These are phyloP conservation scores for Kingdonia uniflora DNA, from an alignment of 164 flowering plant species.

Conservation along the genomic window DNA sequence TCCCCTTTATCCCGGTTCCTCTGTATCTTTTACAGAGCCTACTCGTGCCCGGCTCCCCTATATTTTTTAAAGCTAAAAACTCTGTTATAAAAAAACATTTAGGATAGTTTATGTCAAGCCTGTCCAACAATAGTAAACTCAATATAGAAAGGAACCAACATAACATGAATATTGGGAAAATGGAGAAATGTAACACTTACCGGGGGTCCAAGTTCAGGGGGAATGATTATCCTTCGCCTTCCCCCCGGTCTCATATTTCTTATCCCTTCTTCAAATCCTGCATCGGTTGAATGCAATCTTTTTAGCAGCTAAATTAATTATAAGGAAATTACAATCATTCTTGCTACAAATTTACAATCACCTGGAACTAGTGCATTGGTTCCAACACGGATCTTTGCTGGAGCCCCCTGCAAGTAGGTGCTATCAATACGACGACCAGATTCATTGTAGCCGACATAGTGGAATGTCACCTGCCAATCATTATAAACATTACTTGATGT, in stretches of 20 bases:
- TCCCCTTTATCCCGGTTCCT: too few species aligned
- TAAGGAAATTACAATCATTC: slow-evolving; percentile 1
- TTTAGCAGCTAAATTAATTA: background rate
- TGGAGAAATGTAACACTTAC: slow-evolving; percentile 32
- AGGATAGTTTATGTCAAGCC: too few species aligned
- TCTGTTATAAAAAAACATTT: too few species aligned
- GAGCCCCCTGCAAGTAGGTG: slow-evolving; percentile 77
- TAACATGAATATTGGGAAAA: too few species aligned
- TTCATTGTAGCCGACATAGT: slow-evolving; percentile 89
- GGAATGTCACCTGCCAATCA: slow-evolving; percentile 64
- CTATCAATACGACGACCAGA: slow-evolving; percentile 97
- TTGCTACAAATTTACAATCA: slow-evolving; percentile 8
- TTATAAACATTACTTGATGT: too few species aligned
- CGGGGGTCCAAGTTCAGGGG: slow-evolving; percentile 98
- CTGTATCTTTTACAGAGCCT: too few species aligned
- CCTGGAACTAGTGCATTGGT: slow-evolving; percentile 92
- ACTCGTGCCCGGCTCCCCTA: too few species aligned
- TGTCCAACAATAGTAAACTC: too few species aligned
- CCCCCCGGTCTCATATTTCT: slow-evolving; percentile 93
- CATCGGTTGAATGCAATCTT: background rate
- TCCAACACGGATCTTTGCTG: slow-evolving; percentile 84
- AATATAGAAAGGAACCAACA: too few species aligned
- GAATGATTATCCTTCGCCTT: slow-evolving; percentile 79
- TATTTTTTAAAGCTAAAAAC: too few species aligned
- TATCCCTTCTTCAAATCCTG: slow-evolving; percentile 97